phyloP scores from a whole-genome alignment of 129 eudicot genomes.

The Dittrichia graveolens region DNA sequence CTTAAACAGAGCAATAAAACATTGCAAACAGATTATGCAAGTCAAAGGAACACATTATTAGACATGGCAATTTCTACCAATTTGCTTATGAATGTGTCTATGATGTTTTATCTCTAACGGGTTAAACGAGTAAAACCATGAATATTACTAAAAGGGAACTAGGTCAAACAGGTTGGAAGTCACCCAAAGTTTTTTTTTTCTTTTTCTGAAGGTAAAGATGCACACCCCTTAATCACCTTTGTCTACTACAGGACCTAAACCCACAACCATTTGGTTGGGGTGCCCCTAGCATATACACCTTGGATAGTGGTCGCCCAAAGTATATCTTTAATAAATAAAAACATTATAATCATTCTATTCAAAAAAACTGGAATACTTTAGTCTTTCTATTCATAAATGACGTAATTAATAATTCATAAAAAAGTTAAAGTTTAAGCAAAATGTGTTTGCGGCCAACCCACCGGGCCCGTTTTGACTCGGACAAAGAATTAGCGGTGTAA shows the following conservation, averaged over 20 bases:
- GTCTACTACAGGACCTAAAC: too few species aligned
- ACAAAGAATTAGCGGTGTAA: neutral
- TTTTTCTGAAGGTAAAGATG: too few species aligned
- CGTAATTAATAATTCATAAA: neutral
- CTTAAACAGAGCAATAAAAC: neutral
- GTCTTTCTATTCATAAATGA: neutral
- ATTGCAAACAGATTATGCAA: neutral
- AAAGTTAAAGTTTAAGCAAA: neutral
- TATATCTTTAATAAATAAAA: neutral
- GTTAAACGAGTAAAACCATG: too few species aligned
- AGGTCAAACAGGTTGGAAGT: neutral
- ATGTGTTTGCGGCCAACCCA: neutral
- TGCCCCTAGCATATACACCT: too few species aligned
- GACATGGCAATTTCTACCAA: too few species aligned
- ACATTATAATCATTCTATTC: neutral
- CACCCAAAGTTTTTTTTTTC: neutral
- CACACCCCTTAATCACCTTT: too few species aligned
- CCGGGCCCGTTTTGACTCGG: neutral
- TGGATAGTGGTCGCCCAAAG: too few species aligned
- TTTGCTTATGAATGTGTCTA: too few species aligned
- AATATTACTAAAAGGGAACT: too few species aligned
- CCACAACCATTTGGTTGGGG: too few species aligned
- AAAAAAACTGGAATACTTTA: neutral
- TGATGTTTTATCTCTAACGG: too few species aligned
- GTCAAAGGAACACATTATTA: neutral